Evolutionary conservation across 2,329 filamentous ascomycete genomes (phyloP).

Genomic region (Colletotrichum liriopes): DNA sequence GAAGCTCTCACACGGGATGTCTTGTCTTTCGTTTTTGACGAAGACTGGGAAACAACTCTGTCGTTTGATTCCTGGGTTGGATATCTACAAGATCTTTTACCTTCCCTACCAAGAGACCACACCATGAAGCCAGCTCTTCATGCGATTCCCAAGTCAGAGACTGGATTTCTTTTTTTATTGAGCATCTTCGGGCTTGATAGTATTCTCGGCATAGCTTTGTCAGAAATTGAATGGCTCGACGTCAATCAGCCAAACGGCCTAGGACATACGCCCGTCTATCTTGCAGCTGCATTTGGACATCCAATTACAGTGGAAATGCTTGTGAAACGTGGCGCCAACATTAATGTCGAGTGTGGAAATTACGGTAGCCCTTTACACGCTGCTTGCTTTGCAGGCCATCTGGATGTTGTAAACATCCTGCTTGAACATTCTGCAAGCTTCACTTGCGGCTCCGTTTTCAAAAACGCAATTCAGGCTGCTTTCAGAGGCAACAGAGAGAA

Average conservation of each 20-base stretch:
- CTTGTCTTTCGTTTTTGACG: not conserved
- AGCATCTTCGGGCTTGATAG: not conserved
- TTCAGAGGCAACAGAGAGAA: not conserved
- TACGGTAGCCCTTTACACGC: not conserved
- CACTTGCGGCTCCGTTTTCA: not conserved
- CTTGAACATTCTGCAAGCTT: not conserved
- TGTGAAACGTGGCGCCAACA: not conserved
- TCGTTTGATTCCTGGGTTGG: not conserved
- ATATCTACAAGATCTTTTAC: accelerated
- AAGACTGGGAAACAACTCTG: not conserved
- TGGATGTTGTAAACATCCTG: not conserved
- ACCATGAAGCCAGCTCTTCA: not conserved
- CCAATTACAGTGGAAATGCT: accelerated
- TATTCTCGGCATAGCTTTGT: not conserved
- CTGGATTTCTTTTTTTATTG: not conserved
- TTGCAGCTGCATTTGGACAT: not conserved
- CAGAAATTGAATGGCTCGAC: not conserved
- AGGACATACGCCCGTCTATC: not conserved
- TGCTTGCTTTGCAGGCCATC: not conserved
- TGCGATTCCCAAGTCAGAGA: not conserved
- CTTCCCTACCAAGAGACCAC: not conserved
- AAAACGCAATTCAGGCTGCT: not conserved
- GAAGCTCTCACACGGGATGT: not conserved
- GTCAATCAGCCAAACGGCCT: not conserved
- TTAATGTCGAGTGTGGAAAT: not conserved